These are phyloP conservation scores for Picea abies DNA, from an alignment of 83 land plant genomes.

Conservation along the genomic window DNA sequence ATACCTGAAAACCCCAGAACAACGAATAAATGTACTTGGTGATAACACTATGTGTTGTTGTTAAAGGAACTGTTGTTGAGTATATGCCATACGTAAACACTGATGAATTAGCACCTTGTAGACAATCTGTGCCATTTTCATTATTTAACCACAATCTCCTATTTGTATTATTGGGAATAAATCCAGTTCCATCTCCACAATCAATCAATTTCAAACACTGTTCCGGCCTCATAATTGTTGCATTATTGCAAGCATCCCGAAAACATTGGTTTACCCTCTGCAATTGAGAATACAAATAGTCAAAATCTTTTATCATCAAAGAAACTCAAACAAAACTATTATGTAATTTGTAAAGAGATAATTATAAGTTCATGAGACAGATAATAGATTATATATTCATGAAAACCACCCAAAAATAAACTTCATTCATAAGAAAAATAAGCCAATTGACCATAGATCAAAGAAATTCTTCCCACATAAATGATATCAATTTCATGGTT, in stretches of 20 bases:
- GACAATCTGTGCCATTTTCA: slow-evolving; percentile 33
- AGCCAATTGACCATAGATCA: background rate
- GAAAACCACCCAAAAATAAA: background rate
- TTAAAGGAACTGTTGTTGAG: slow-evolving; percentile 45
- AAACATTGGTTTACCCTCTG: slow-evolving; percentile 87
- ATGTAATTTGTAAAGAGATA: background rate
- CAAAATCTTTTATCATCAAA: background rate
- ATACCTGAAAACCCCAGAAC: slow-evolving; percentile 98
- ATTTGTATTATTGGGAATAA: too few species aligned
- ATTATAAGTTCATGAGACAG: background rate
- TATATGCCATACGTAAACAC: slow-evolving; percentile 80
- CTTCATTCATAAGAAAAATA: background rate
- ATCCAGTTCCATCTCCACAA: slow-evolving; percentile 62
- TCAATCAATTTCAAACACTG: slow-evolving; percentile 55
- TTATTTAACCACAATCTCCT: slow-evolving; percentile 37
- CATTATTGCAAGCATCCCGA: slow-evolving; percentile 47
- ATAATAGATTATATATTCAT: background rate
- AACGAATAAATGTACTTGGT: slow-evolving; percentile 77
- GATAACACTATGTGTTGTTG: slow-evolving; percentile 31
- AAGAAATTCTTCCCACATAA: background rate
- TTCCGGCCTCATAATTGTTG: background rate
- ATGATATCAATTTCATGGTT: background rate
- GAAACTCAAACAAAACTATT: background rate
- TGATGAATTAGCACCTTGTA: slow-evolving; percentile 4
- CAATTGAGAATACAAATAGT: background rate